A percentile compares a stretch with the other conserved stretches of the same genome.
These are phyloP conservation scores for Pestalotiopsis sp. DNA, from an alignment of 2,329 filamentous ascomycete genomes.

Conservation along the genomic window DNA sequence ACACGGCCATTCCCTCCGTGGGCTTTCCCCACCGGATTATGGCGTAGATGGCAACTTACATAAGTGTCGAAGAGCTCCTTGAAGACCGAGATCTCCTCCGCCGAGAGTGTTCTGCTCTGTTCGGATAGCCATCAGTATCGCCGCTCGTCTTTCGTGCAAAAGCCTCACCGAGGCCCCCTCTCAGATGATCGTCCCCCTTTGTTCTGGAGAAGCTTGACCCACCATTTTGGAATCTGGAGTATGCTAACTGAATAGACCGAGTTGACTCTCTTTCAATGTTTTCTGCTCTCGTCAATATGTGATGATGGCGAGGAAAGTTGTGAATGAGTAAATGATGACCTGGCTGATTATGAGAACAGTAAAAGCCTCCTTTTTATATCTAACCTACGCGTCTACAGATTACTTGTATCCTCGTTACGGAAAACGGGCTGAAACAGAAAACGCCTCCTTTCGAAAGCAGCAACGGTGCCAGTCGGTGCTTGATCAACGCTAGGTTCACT, in stretches of 20 bases:
- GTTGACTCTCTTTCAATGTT: background rate
- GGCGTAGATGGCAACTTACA: constrained; percentile 20
- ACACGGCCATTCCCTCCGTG: background rate
- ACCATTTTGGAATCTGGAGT: background rate
- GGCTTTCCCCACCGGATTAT: background rate
- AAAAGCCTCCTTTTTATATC: too few relatives aligned
- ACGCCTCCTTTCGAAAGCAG: constrained; percentile 1
- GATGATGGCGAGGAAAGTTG: too few relatives aligned
- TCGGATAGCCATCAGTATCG: background rate
- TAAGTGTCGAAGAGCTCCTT: constrained; percentile 32
- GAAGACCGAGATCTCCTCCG: constrained; percentile 32
- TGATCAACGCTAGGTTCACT: constrained; percentile 11
- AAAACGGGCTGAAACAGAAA: constrained; percentile 4
- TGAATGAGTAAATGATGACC: too few relatives aligned
- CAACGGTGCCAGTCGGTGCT: constrained; percentile 5
- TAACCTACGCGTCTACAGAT: too few relatives aligned
- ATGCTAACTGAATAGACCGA: background rate
- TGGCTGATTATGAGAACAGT: too few relatives aligned
- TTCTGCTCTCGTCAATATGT: background rate
- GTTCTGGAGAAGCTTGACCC: background rate
- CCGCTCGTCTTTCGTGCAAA: background rate
- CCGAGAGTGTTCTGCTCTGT: constrained; percentile 26
- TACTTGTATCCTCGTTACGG: background rate
- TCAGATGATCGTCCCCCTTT: background rate
- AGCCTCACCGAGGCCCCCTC: background rate